A percentile compares a stretch with the other conserved stretches of the same genome.
phyloP scores from a whole-genome alignment of 2,329 filamentous ascomycete genomes.

The Ophiostoma sp. region DNA sequence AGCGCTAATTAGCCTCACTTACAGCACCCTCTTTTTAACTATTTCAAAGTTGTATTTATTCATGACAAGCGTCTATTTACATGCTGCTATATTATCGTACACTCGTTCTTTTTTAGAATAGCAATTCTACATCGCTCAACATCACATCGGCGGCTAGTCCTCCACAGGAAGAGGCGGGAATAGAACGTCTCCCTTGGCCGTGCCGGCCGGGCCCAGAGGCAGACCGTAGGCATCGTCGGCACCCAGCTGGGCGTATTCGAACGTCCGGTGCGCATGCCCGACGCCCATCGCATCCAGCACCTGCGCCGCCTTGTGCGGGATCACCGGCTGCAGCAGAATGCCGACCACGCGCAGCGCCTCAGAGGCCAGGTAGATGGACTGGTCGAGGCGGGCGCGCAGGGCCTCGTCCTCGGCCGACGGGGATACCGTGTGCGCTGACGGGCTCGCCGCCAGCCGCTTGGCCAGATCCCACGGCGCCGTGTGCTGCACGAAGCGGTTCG shows the following conservation, averaged over 20 bases:
- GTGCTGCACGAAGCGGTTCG: constrained; percentile 62
- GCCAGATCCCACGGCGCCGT: constrained; percentile 63
- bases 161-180: constrained; percentile 50
- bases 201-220: constrained; percentile 35
- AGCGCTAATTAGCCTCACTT: background rate
- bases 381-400: constrained; percentile 41
- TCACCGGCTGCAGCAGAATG: constrained; percentile 85
- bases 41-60: background rate
- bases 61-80: background rate
- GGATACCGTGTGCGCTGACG: constrained; percentile 26
- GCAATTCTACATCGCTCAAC: background rate
- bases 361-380: constrained; percentile 62
- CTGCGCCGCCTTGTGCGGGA: constrained; percentile 69
- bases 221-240: constrained; percentile 66
- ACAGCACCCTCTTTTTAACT: background rate
- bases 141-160: constrained; percentile 29
- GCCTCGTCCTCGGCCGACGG: constrained; percentile 34
- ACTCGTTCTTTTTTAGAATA: background rate
- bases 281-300: constrained; percentile 78
- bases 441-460: constrained; percentile 60
- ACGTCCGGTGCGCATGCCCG: constrained; percentile 52
- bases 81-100: constrained; percentile 13
- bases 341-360: constrained; percentile 74
- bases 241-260: constrained; percentile 57
- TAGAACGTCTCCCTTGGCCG: constrained; percentile 37